These are phyloP conservation scores for Harringtonia aguacate DNA, from an alignment of 2,329 filamentous ascomycete species.

Conservation along the genomic window DNA sequence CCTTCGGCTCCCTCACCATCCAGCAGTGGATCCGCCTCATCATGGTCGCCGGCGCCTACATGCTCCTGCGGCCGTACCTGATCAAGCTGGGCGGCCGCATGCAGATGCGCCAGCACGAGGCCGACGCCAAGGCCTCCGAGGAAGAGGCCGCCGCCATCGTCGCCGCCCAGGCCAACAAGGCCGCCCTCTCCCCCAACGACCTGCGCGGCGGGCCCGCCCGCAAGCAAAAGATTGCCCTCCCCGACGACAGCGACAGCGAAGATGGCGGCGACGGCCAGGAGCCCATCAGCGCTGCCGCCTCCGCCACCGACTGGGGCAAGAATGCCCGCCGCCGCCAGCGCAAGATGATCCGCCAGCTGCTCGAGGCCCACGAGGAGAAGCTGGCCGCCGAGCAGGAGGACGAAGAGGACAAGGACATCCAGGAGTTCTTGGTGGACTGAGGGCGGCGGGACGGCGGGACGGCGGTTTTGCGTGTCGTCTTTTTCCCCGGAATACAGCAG, in stretches of 20 bases:
- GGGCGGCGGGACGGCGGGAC: background rate
- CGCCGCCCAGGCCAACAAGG: conserved; percentile 29
- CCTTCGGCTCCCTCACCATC: conserved; percentile 38
- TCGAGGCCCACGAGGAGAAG: conserved; percentile 52
- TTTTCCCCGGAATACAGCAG: too few species aligned
- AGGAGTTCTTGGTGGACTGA: conserved; percentile 56
- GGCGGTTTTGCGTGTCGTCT: too few species aligned
- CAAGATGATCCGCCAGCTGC: conserved; percentile 52
- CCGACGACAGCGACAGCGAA: conserved; percentile 36
- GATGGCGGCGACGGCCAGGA: conserved; percentile 31
- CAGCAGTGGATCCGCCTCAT: conserved; percentile 58
- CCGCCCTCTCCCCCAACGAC: conserved; percentile 47
- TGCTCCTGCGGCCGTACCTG: conserved; percentile 63
- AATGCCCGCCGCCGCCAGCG: conserved; percentile 60
- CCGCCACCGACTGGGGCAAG: conserved; percentile 52
- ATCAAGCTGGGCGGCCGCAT: conserved; percentile 54
- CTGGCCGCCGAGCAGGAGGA: conserved; percentile 46
- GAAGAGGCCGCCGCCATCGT: conserved; percentile 28
- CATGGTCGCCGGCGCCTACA: conserved; percentile 61
- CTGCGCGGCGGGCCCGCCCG: conserved; percentile 28
- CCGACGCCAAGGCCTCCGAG: conserved; percentile 41
- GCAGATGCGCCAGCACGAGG: conserved; percentile 54
- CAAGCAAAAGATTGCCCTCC: conserved; percentile 34
- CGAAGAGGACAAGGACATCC: conserved; percentile 65
- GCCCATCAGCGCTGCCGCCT: conserved; percentile 32